Base-by-base conservation (phyloP, 2,329 filamentous ascomycete genomes). In the Plenodomus lindquistii region DNA sequence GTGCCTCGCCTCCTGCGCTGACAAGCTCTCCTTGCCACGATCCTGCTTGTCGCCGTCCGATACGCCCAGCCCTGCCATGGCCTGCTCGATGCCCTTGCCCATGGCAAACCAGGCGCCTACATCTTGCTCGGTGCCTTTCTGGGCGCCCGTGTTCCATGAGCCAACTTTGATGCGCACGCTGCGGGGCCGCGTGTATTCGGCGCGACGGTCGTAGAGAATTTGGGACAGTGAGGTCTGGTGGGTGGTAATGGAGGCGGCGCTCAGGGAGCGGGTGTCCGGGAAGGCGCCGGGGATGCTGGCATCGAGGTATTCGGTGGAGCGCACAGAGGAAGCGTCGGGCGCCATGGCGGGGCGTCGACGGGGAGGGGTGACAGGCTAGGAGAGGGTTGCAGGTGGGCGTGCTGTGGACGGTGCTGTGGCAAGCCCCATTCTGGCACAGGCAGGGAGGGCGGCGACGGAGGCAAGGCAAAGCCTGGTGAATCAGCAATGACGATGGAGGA, bases 101-200 rank as follows among this genome's bases (percentile, higher is more conserved):
- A 85, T 79, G 7, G 95, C 81, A 69, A 99, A 97, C 94, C 94
- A 99, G 24, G 83, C 84, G 7, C 85, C 88, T 4, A 99, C 76
- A 67, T 97, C 94, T 59, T 90, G 89, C 71, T 96, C 91, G 0
- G 91, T 91, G 19, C 89, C 91, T 11, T 89, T 85, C 56, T 88
- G 86, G 1, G 87, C 86, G 3, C 91, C 94, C 15, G 96, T 90
- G 73, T 99, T 99, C 94, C 94, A 99, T 0, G 89, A 88, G 36
- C 93, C 94, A 42, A 99, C 81, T 74, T 97, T 97, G 72, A 99
- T 83, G 57, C 86, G 86, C 60, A 96, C 84, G 42, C 82, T 82
- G 68, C 86, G 86, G 37, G 85, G 83, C 31, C 85, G 83, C 20
- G 88, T 87, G 70, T 92, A 99, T 70, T 97, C 92, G 40, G 82